Conservation (phyloP, 73 alveolate species). For the Uronychia setigera region DNA sequence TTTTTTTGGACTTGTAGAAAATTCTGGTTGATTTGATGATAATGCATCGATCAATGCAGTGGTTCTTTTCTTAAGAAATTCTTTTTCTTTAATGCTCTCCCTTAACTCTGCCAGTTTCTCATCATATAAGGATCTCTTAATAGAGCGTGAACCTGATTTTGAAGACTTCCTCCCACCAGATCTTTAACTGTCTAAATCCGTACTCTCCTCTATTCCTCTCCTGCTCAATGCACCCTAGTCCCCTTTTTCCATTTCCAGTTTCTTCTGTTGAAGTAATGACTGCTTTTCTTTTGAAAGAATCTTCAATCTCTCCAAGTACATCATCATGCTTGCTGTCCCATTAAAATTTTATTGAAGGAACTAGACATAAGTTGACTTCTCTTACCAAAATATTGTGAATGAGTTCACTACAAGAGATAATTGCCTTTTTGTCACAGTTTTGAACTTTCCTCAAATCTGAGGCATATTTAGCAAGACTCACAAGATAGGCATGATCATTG, state of each 20-base stretch:
- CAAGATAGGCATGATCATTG: not conserved
- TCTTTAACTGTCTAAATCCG: not conserved
- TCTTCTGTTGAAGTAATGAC: not conserved
- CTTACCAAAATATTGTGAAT: not conserved
- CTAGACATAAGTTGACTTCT: not conserved
- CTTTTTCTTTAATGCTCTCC: not conserved
- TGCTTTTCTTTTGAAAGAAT: constrained; percentile 9
- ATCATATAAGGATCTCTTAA: not conserved
- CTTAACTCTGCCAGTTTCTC: not conserved
- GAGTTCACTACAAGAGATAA: not conserved
- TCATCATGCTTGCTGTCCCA: constrained; percentile 1
- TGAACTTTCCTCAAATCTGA: not conserved
- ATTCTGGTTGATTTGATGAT: not conserved
- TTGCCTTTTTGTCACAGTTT: not conserved
- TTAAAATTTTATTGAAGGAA: not conserved
- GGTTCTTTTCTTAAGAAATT: constrained; percentile 6
- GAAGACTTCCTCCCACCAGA: not conserved
- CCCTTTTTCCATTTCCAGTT: not conserved
- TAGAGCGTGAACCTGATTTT: not conserved
- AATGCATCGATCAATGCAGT: not conserved
- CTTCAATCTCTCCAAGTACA: constrained; percentile 5
- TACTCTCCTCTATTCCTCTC: not conserved
- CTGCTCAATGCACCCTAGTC: not conserved
- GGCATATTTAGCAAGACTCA: not conserved
- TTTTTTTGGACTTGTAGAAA: not conserved